These are phyloP conservation scores for Lactarius evosmus DNA, from an alignment of 768 basidiomycete species.

Conservation along the genomic window DNA sequence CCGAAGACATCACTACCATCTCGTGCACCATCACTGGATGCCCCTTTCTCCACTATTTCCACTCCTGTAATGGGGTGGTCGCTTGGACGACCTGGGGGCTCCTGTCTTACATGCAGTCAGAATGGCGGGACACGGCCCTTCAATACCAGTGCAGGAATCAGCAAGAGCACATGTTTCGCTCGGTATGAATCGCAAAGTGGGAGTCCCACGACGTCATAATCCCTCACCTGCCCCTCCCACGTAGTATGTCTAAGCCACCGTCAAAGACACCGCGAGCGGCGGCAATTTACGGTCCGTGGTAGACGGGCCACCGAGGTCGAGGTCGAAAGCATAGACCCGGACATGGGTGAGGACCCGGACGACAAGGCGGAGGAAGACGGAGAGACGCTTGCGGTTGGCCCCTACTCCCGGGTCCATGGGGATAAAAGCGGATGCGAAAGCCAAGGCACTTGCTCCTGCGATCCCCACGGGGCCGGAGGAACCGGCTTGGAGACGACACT, in stretches of 20 bases:
- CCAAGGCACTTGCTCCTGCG: constrained; percentile 2
- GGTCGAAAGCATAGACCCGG: background rate
- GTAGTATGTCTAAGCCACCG: constrained; percentile 1
- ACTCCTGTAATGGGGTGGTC: no score
- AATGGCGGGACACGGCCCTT: background rate
- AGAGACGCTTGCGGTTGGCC: background rate
- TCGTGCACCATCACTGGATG: no score
- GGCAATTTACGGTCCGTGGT: background rate
- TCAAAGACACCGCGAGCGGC: constrained; percentile 6
- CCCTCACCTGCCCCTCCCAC: constrained; percentile 5
- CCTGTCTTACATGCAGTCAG: background rate
- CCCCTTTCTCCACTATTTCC: no score
- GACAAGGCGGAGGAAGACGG: background rate
- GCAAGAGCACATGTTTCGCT: background rate
- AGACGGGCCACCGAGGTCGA: background rate
- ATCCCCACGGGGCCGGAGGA: background rate
- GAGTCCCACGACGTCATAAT: constrained; percentile 37
- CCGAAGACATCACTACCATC: no score
- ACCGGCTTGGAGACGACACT: constrained; percentile 3
- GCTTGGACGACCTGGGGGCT: no score
- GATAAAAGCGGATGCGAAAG: background rate
- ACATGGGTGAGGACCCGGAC: background rate
- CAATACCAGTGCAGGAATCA: background rate
- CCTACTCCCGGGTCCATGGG: background rate
- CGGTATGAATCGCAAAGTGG: constrained; percentile 40